A percentile compares a stretch with the other conserved stretches of the same genome.
Evolutionary conservation across 2,329 filamentous ascomycete species (phyloP).

Genomic region (Fusarium citri): DNA sequence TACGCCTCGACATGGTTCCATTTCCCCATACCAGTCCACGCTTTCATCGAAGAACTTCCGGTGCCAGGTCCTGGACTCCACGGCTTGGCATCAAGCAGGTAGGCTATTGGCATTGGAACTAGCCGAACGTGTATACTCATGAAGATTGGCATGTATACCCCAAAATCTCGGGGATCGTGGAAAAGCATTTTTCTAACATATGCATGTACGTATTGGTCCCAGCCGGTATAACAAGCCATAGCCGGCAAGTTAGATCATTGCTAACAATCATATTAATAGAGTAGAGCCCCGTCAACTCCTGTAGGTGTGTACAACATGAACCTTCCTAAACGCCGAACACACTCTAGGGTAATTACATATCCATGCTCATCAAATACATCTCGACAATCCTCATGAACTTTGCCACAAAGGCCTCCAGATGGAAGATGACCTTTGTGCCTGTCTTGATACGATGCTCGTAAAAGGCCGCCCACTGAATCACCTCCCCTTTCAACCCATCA

Average conservation of each 20-base stretch:
- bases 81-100: not conserved
- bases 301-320: conserved; percentile 25
- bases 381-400: conserved; percentile 98
- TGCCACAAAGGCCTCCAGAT: conserved; percentile 96
- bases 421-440: conserved; percentile 96
- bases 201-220: not conserved
- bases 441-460: conserved; percentile 95
- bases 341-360: conserved; percentile 60
- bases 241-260: not conserved
- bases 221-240: not conserved
- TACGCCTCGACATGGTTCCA: conserved; percentile 22
- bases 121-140: not conserved
- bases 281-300: conserved; percentile 19
- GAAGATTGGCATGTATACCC: not conserved
- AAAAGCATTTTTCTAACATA: not conserved
- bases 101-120: conserved; percentile 4
- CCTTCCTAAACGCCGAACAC: conserved; percentile 43
- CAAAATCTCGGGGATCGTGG: not conserved
- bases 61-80: conserved; percentile 13
- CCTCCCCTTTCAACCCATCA: conserved; percentile 88
- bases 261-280: not conserved
- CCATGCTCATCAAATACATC: conserved; percentile 91
- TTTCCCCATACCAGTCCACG: conserved; percentile 41
- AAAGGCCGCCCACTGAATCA: conserved; percentile 96
- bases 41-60: conserved; percentile 20